phyloP scores from a whole-genome alignment of 805 yeast species.

The Lipomyces anomalus region DNA sequence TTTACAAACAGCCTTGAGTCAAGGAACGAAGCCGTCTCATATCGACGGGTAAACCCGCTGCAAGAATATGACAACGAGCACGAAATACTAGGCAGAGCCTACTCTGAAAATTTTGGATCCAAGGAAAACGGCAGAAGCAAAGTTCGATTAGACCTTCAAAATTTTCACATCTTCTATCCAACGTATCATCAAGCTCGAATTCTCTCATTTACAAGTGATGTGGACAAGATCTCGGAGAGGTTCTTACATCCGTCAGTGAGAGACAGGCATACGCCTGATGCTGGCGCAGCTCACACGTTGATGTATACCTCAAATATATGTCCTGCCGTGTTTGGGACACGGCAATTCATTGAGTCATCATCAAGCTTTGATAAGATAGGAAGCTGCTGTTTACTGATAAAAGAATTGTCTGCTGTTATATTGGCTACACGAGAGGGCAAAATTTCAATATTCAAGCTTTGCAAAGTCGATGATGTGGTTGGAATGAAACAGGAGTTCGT shows the following conservation, averaged over 20 bases:
- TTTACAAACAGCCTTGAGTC: too few relatives aligned
- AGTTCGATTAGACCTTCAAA: conserved; percentile 1
- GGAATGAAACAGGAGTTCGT: conserved; percentile 20
- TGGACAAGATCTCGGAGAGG: too few relatives aligned
- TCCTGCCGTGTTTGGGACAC: conserved; percentile 19
- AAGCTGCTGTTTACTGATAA: neutral
- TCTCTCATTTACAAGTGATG: conserved; percentile 11
- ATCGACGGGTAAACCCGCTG: neutral
- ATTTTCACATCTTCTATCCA: conserved; percentile 11
- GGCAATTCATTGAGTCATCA: conserved; percentile 13
- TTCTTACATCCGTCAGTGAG: too few relatives aligned
- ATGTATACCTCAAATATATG: conserved; percentile 11
- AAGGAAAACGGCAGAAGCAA: too few relatives aligned
- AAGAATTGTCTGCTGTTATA: conserved; percentile 12
- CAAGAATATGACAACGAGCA: neutral
- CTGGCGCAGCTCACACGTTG: neutral
- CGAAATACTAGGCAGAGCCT: neutral
- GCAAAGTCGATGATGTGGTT: conserved; percentile 6
- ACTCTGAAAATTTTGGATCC: neutral
- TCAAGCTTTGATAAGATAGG: conserved; percentile 2
- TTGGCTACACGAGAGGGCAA: conserved; percentile 14
- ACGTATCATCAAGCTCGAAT: conserved; percentile 16
- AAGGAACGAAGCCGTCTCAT: too few relatives aligned
- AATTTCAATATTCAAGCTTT: conserved; percentile 15
- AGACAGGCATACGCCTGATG: too few relatives aligned